phyloP scores from a whole-genome alignment of 2,329 filamentous ascomycete genomes.

The Aspergillus hiratsukae region DNA sequence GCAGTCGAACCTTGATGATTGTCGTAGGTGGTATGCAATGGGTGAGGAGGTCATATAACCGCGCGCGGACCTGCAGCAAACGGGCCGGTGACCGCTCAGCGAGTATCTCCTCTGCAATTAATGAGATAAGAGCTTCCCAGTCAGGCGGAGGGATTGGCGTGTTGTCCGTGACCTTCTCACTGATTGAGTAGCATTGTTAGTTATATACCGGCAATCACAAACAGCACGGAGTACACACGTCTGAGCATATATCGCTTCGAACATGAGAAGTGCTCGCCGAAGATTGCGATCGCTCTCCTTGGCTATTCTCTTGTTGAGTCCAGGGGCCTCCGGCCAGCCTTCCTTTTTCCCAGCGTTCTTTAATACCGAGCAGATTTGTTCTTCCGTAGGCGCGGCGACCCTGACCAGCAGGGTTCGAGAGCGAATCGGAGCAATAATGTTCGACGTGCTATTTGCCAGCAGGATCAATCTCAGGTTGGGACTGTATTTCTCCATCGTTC shows the following conservation, averaged over 20 bases:
- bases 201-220: not conserved
- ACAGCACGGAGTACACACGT: constrained; percentile 60
- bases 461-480: constrained; percentile 89
- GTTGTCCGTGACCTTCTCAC: constrained; percentile 81
- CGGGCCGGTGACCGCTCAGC: constrained; percentile 86
- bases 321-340: constrained; percentile 71
- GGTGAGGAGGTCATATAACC: constrained; percentile 94
- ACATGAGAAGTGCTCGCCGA: constrained; percentile 88
- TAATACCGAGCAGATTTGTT: constrained; percentile 77
- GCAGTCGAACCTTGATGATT: constrained; percentile 65
- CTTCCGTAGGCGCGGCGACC: constrained; percentile 81
- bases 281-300: constrained; percentile 87
- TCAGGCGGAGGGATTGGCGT: constrained; percentile 92
- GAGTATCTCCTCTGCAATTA: constrained; percentile 90
- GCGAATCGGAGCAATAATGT: constrained; percentile 97
- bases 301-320: constrained; percentile 78
- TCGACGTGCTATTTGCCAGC: constrained; percentile 91
- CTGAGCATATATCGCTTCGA: constrained; percentile 92
- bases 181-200: constrained; percentile 34
- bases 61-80: constrained; percentile 81
- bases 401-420: constrained; percentile 86
- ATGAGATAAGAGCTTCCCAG: constrained; percentile 86
- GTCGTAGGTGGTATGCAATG: constrained; percentile 96
- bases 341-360: constrained; percentile 69
- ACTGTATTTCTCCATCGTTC: constrained; percentile 99